Base-by-base conservation (phyloP, 148 eudicot species). In the Agrostemma githago region DNA sequence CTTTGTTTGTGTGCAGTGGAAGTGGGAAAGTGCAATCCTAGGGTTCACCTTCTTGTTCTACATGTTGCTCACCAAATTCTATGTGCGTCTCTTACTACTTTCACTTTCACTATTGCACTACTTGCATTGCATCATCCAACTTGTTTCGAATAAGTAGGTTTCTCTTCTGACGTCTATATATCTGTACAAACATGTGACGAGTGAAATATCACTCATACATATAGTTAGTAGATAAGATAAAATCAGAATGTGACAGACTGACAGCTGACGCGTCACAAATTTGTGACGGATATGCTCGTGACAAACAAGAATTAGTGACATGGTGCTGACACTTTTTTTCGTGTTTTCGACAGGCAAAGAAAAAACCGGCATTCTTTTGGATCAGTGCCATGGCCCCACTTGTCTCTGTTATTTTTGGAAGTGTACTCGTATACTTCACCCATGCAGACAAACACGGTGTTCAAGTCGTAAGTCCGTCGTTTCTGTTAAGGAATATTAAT, bases 301-400 rank as follows among this genome's bases (percentile, higher is more conserved):
- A 26, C 34, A 26, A 26, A 26, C 34, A 26, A 26, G 34, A 26
- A 26, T 26, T 1, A 26, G 34, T 26, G 34, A 26, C 34, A 1
- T 26, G 56, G 42, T 42, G 15, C 34, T 67, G 56, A 19, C 26
- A 42, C 14, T 0, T 42, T 66, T 66, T 0, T 21, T 72, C 1
- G 8, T 63, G 4, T n/a, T 2, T 4, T 40, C 34, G 20, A 54
- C 82, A 86, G 92, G 84, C 84, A 80, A 90, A 81, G 79, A 90
- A 60, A 43, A 90, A 74, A 63, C 72, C 86, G 20, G 71, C 70
- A 3, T 81, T 86, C 66, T 90, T 90, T 81, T 90, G 96, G 96
- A 72, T 88, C 75, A 82, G 76, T 77, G 96, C 96, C 38, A 79
- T 88, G 87, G 90, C 96, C 7, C 96, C 96, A 17, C 85, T 90